Percentiles rank a stretch among this genome's conserved stretches.
Evolutionary conservation across 805 yeast genomes (phyloP).

Genomic region (Suhomyces prunicola): DNA sequence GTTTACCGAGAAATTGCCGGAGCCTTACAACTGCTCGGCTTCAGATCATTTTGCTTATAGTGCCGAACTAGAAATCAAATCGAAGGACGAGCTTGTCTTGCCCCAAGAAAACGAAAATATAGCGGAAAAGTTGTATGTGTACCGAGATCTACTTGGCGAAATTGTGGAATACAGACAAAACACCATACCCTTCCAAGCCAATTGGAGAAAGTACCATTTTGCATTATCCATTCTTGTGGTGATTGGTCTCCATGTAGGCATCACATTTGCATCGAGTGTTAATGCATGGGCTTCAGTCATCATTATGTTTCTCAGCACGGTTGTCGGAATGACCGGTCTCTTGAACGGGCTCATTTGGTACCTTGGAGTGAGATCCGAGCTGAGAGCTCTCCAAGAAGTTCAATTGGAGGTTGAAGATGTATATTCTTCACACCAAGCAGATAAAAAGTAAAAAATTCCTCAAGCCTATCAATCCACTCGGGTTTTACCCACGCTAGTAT

Average conservation of each 20-base stretch:
- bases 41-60: slow-evolving; percentile 91
- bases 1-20: slow-evolving; percentile 67
- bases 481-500: background rate
- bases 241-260: slow-evolving; percentile 49
- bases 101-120: slow-evolving; percentile 7
- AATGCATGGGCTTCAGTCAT: slow-evolving; percentile 57
- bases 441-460: background rate
- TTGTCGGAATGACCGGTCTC: slow-evolving; percentile 63
- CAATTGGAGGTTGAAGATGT: slow-evolving; percentile 55
- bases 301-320: slow-evolving; percentile 52
- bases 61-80: slow-evolving; percentile 24
- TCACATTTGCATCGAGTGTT: slow-evolving; percentile 57
- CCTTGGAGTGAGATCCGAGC: slow-evolving; percentile 77
- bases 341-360: slow-evolving; percentile 75
- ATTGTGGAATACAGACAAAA: slow-evolving; percentile 45
- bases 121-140: slow-evolving; percentile 30
- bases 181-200: slow-evolving; percentile 56
- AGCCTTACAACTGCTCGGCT: slow-evolving; percentile 54
- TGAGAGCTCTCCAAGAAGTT: slow-evolving; percentile 74
- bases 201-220: slow-evolving; percentile 67
- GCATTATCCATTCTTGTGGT: slow-evolving; percentile 44
- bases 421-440: slow-evolving; percentile 1
- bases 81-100: slow-evolving; percentile 3
- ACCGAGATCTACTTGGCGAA: slow-evolving; percentile 29
- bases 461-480: too few species aligned